Evolutionary conservation across 1,284 basidiomycete genomes (phyloP).

Genomic region (Fomitopsis pinicola): DNA sequence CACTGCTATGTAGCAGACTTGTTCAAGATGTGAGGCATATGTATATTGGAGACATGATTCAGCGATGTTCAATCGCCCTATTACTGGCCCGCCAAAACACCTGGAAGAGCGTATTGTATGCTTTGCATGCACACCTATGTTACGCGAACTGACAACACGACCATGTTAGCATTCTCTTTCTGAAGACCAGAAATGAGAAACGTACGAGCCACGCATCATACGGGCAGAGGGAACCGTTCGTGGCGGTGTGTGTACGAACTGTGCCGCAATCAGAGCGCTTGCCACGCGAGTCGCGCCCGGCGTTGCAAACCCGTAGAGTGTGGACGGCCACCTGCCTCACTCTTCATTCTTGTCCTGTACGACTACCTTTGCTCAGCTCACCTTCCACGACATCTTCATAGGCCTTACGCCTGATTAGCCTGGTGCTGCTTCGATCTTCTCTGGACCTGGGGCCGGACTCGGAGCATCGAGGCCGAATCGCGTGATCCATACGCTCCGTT

Average conservation of each 20-base stretch:
- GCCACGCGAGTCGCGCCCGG: neutral
- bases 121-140: no score
- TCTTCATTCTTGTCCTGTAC: neutral
- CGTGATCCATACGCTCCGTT: neutral
- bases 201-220: neutral
- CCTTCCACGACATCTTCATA: neutral
- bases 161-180: no score
- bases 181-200: no score
- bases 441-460: neutral
- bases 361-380: neutral
- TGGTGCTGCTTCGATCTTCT: neutral
- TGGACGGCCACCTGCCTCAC: neutral
- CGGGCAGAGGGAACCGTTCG: neutral
- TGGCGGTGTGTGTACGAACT: neutral
- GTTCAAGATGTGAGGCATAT: no score
- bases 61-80: no score
- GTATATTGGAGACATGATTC: no score
- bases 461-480: neutral
- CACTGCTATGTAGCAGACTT: no score
- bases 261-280: neutral
- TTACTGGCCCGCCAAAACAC: no score
- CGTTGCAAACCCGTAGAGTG: neutral
- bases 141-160: no score
- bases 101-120: no score
- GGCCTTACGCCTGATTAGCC: neutral